Evolutionary conservation across 192 early-diverging fungal genomes (phyloP), one percentile per base, ranked within the genome.

Genomic region (Backusella luteola): DNA sequence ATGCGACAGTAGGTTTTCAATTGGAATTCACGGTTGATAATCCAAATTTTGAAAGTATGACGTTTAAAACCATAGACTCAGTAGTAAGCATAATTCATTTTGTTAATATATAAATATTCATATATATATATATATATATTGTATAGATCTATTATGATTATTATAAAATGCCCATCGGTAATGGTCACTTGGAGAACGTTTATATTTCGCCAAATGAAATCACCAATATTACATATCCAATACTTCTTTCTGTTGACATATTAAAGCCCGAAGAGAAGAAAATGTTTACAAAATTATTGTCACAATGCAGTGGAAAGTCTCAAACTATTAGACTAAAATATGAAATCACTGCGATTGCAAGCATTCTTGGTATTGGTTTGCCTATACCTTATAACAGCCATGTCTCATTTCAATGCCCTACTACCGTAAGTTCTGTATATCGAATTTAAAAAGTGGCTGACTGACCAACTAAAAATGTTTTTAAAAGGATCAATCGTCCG

Each of bases 91-190:
- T 32, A 32, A 32, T 3, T 32, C 32, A 32, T 32, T 32, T 32
- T 32, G 32, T 32, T 32, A 32, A 32, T 32, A 32, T 32, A 32
- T 32, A 32, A 32, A 32, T 76, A 69, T 67, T 39, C 7, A 39
- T 39, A 29, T 29, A 39, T 39, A 29, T 29, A 39, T 39, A 39
- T 11, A 39, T 39, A 39, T 39, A 11, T 46, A 41, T 21, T 68
- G 4, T 59, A 32, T 80, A 88, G 87, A 85, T 84, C 6, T 86
- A 82, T 71, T 89, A 86, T 77, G 85, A 77, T 35, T 49, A 74
- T 80, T 56, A 66, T 67, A 17, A 68, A 78, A 11, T 53, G 3
- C 72, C 81, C 11, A 82, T 89, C 23, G 87, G 87, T n/a, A 82
- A 83, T 29, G 87, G 87, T 8, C 69, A 72, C 11, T n/a, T 84